Percentiles rank a stretch among this genome's conserved stretches.
These are phyloP conservation scores for Syzygium malaccense DNA, from an alignment of 441 rosid species.

Conservation along the genomic window DNA sequence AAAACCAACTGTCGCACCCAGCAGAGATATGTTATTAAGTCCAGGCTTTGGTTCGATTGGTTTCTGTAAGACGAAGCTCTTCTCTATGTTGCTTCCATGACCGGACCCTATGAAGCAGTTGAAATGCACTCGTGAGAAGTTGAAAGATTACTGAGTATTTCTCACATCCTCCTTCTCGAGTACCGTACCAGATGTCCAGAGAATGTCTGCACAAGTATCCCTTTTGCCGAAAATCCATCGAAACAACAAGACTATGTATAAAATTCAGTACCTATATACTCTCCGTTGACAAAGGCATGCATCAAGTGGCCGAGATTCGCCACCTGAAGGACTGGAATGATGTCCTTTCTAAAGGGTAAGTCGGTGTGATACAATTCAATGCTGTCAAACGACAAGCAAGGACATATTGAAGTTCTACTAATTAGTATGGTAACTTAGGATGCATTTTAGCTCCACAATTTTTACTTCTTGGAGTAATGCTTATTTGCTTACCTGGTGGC, in stretches of 20 bases:
- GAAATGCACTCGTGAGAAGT: background rate
- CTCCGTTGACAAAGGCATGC: conserved; percentile 61
- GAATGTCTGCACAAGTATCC: background rate
- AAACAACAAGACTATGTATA: background rate
- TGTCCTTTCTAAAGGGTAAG: conserved; percentile 32
- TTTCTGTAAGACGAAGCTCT: conserved; percentile 46
- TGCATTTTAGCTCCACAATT: background rate
- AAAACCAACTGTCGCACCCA: conserved; percentile 39
- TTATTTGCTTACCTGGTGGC: conserved; percentile 34
- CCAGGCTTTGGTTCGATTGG: conserved; percentile 33
- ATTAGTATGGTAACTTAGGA: background rate
- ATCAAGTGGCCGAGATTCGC: conserved; percentile 89
- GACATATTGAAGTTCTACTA: background rate
- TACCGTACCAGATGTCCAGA: background rate
- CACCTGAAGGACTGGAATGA: conserved; percentile 43
- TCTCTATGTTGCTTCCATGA: conserved; percentile 67
- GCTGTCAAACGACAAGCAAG: conserved; percentile 21
- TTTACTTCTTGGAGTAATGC: background rate
- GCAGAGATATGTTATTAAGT: conserved; percentile 28
- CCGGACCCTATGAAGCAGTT: conserved; percentile 24
- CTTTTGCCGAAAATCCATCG: background rate
- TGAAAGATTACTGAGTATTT: background rate
- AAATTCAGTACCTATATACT: conserved; percentile 45
- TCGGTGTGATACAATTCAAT: conserved; percentile 34
- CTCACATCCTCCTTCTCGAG: background rate